These are phyloP conservation scores for Trametes maxima DNA, from an alignment of 768 basidiomycete species.

Conservation along the genomic window DNA sequence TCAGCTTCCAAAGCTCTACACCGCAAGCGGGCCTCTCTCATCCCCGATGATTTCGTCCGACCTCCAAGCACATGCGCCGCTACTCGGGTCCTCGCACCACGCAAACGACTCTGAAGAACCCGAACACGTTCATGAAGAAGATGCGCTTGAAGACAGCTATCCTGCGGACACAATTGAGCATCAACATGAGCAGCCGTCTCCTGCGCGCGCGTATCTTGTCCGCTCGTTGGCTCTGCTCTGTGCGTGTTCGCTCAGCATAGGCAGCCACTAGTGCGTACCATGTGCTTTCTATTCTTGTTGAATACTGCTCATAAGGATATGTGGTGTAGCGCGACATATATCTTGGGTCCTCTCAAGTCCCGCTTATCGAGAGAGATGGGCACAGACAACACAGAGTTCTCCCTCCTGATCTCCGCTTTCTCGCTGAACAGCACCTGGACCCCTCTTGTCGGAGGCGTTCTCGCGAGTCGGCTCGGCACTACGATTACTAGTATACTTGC, in stretches of 20 bases:
- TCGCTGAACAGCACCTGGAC: constrained; percentile 79
- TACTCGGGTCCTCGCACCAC: too few relatives aligned
- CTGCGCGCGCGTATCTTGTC: constrained; percentile 45
- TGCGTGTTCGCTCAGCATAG: constrained; percentile 73
- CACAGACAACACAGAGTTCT: constrained; percentile 77
- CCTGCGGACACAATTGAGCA: background rate
- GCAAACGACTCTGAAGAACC: too few relatives aligned
- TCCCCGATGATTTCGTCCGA: too few relatives aligned
- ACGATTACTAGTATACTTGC: constrained; percentile 72
- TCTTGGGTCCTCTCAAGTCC: constrained; percentile 79
- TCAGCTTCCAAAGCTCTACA: too few relatives aligned
- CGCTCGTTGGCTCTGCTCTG: constrained; percentile 65
- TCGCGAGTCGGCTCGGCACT: constrained; percentile 72
- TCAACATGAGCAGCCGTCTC: constrained; percentile 13
- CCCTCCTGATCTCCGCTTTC: constrained; percentile 74
- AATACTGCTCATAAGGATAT: background rate
- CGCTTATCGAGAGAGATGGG: constrained; percentile 67
- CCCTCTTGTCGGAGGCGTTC: constrained; percentile 73
- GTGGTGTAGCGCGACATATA: constrained; percentile 60
- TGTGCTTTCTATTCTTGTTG: background rate
- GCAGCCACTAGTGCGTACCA: constrained; percentile 69
- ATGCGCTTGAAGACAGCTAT: background rate
- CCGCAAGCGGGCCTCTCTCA: too few relatives aligned
- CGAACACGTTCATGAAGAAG: background rate
- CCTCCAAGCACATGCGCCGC: too few relatives aligned